Conservation (phyloP, 169 alveolate genomes). For the Plasmodium gonderi region DNA sequence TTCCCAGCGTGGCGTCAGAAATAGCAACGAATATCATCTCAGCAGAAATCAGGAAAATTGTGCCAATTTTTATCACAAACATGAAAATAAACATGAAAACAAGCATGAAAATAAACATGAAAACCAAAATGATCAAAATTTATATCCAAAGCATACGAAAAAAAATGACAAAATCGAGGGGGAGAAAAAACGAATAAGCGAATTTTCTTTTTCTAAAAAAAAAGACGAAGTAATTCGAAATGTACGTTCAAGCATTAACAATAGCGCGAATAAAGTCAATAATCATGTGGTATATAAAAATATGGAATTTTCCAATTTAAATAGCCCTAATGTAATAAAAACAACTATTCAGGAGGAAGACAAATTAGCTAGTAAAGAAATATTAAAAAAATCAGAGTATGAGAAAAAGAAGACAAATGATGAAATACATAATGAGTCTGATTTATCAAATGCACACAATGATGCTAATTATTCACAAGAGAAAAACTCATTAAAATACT, state of each 20-base stretch:
- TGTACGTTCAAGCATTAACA: not conserved
- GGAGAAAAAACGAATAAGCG: not conserved
- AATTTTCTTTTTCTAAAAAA: not conserved
- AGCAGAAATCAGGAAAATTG: too few relatives aligned
- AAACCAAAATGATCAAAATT: not conserved
- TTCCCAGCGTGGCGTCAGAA: too few relatives aligned
- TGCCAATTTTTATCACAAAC: too few relatives aligned
- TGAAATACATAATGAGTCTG: constrained; percentile 13
- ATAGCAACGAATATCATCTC: too few relatives aligned
- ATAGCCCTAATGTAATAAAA: not conserved
- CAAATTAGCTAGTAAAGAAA: not conserved
- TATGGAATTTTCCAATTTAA: not conserved
- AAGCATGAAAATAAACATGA: too few relatives aligned
- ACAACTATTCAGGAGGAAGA: not conserved
- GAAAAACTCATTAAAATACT: not conserved
- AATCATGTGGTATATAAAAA: constrained; percentile 1
- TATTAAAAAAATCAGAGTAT: not conserved
- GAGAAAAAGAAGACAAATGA: not conserved
- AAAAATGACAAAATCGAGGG: too few relatives aligned
- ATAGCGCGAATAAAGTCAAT: not conserved
- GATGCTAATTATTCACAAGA: not conserved
- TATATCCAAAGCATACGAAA: not conserved
- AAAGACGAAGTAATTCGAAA: not conserved
- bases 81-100: too few relatives aligned
- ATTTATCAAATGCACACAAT: constrained; percentile 18